Evolutionary conservation across 768 basidiomycete species (phyloP).

Genomic region (Trametes coccinea): DNA sequence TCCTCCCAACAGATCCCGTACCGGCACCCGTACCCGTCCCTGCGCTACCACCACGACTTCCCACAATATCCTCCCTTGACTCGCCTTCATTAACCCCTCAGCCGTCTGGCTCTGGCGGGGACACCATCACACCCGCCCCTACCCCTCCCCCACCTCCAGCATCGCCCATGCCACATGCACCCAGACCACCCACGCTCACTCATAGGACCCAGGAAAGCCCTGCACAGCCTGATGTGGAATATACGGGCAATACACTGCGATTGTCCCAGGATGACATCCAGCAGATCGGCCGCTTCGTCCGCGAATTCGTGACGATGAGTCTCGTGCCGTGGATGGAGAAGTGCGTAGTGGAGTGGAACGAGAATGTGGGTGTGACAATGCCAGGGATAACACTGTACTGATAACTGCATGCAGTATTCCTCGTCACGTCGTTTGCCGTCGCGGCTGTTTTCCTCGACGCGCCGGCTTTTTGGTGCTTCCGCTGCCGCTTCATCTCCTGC

Average conservation of each 20-base stretch:
- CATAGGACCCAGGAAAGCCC: neutral
- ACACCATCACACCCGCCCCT: slow-evolving; percentile 1
- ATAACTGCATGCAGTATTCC: slow-evolving; percentile 49
- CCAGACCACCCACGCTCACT: slow-evolving; percentile 16
- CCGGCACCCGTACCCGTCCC: slow-evolving; percentile 72
- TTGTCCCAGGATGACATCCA: slow-evolving; percentile 75
- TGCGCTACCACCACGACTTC: slow-evolving; percentile 64
- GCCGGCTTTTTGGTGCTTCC: slow-evolving; percentile 71
- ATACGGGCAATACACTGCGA: slow-evolving; percentile 38
- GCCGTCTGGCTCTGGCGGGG: slow-evolving; percentile 4
- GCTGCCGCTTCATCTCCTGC: slow-evolving; percentile 40
- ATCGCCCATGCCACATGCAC: slow-evolving; percentile 20
- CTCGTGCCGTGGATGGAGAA: slow-evolving; percentile 97
- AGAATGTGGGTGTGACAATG: slow-evolving; percentile 49
- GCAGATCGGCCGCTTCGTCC: slow-evolving; percentile 71
- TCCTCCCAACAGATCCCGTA: slow-evolving; percentile 54
- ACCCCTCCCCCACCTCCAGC: slow-evolving; percentile 23
- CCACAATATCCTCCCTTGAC: slow-evolving; percentile 46
- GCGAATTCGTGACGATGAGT: slow-evolving; percentile 89
- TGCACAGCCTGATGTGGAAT: neutral
- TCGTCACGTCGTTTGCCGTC: slow-evolving; percentile 80
- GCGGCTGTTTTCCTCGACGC: slow-evolving; percentile 83
- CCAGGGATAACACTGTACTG: neutral
- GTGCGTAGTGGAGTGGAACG: slow-evolving; percentile 92
- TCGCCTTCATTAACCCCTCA: slow-evolving; percentile 30